These are phyloP conservation scores for Fusarium irregulare DNA, from an alignment of 2,329 filamentous ascomycete genomes.

Conservation along the genomic window DNA sequence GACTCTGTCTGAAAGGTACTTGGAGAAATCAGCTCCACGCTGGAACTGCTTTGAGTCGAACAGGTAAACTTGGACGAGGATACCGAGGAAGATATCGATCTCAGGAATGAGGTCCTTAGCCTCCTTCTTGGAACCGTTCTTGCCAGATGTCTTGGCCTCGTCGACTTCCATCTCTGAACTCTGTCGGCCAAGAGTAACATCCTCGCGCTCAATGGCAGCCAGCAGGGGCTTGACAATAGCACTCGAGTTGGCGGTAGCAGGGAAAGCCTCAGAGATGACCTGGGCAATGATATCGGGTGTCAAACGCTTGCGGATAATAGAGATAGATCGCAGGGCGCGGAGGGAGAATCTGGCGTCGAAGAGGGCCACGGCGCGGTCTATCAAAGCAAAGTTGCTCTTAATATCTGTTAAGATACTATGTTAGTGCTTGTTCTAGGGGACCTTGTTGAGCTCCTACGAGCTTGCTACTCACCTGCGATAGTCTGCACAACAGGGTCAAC, in stretches of 20 bases:
- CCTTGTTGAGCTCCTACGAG: not conserved
- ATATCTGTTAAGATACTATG: slow-evolving; percentile 73
- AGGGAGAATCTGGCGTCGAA: slow-evolving; percentile 97
- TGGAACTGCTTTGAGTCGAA: slow-evolving; percentile 87
- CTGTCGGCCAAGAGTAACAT: slow-evolving; percentile 70
- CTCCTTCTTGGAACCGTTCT: slow-evolving; percentile 72
- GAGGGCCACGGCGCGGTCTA: slow-evolving; percentile 90
- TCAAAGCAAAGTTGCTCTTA: slow-evolving; percentile 89
- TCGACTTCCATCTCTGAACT: slow-evolving; percentile 80
- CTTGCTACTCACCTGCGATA: slow-evolving; percentile 64
- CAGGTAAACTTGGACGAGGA: slow-evolving; percentile 86
- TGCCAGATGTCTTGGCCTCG: slow-evolving; percentile 62
- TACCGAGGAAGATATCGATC: slow-evolving; percentile 88
- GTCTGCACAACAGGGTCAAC: slow-evolving; percentile 71
- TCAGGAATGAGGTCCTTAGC: slow-evolving; percentile 85
- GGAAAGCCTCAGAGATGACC: slow-evolving; percentile 84
- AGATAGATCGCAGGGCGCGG: slow-evolving; percentile 92
- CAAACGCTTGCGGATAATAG: slow-evolving; percentile 91
- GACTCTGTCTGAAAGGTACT: slow-evolving; percentile 83
- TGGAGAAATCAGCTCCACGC: slow-evolving; percentile 85
- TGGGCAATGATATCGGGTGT: slow-evolving; percentile 83
- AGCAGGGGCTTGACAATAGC: slow-evolving; percentile 77
- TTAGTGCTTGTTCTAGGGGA: slow-evolving; percentile 35
- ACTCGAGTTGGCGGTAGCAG: slow-evolving; percentile 69
- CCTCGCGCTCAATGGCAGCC: slow-evolving; percentile 73